Percentiles rank a stretch among this genome's conserved stretches.
These are phyloP conservation scores for Penicillium oxalicum DNA, from an alignment of 2,329 filamentous ascomycete species.

Conservation along the genomic window DNA sequence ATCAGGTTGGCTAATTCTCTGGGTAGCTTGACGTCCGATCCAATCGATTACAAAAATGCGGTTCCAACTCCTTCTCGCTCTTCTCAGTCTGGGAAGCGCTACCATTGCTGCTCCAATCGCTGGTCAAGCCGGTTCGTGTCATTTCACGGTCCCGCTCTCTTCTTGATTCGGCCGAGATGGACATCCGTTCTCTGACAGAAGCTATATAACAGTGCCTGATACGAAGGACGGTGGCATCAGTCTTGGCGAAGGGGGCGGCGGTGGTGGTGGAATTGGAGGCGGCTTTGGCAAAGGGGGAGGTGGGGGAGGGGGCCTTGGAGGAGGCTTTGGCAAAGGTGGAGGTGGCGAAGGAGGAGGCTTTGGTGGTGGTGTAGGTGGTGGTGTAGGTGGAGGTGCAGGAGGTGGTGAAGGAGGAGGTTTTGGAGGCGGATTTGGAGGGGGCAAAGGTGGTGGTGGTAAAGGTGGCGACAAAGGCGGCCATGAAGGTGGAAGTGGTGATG, in stretches of 20 bases:
- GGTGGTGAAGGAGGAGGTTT: constrained; percentile 2
- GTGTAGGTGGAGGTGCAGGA: neutral
- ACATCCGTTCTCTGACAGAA: neutral
- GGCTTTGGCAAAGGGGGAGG: constrained; percentile 1
- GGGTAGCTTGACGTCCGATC: neutral
- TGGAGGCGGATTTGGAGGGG: neutral
- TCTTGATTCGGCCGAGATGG: neutral
- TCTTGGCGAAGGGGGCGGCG: constrained; percentile 5
- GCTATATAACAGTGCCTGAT: neutral
- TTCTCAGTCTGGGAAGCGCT: constrained; percentile 8
- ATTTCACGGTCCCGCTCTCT: neutral
- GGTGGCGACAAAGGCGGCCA: neutral
- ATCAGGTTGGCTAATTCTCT: no score
- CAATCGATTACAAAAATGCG: constrained; percentile 2
- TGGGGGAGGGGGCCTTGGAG: constrained; percentile 4
- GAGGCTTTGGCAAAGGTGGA: constrained; percentile 3
- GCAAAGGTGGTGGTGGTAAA: constrained; percentile 1
- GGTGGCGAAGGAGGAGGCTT: constrained; percentile 1
- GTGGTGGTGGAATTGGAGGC: neutral
- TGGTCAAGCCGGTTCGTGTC: constrained; percentile 8
- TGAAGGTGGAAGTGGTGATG: neutral
- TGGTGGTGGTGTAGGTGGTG: constrained; percentile 1
- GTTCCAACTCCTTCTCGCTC: constrained; percentile 8
- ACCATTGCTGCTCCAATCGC: constrained; percentile 13
- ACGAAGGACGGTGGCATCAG: neutral